These are phyloP conservation scores for Tolypocladium endophyticum DNA, from an alignment of 2,329 filamentous ascomycete genomes.

Conservation along the genomic window DNA sequence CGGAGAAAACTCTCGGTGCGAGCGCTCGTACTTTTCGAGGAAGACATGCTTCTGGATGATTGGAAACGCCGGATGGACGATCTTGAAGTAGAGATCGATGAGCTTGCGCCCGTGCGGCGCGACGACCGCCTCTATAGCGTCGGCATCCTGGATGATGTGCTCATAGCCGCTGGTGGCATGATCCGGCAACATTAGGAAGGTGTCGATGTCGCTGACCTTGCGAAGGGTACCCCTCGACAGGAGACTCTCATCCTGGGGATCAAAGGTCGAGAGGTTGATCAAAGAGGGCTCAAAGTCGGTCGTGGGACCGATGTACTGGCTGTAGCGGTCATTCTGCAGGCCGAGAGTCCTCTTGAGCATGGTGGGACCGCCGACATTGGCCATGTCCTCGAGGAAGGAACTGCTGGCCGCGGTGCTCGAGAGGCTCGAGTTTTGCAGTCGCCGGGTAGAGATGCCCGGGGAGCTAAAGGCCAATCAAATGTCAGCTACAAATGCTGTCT, in stretches of 20 bases:
- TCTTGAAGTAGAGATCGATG: conserved; percentile 71
- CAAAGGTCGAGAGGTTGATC: conserved; percentile 70
- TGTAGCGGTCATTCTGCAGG: conserved; percentile 67
- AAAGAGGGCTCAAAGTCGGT: conserved; percentile 78
- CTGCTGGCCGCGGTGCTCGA: conserved; percentile 52
- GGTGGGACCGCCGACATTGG: conserved; percentile 56
- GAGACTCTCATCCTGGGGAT: conserved; percentile 71
- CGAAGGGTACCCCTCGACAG: conserved; percentile 58
- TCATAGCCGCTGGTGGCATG: conserved; percentile 60
- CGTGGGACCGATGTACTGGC: conserved; percentile 73
- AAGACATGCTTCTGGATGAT: conserved; percentile 76
- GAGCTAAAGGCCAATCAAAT: conserved; percentile 32
- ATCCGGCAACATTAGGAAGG: conserved; percentile 72
- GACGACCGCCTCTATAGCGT: conserved; percentile 66
- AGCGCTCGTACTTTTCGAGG: conserved; percentile 64
- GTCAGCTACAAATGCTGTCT: background rate
- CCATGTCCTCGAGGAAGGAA: conserved; percentile 59
- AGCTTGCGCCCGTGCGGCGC: conserved; percentile 66
- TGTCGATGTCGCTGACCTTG: conserved; percentile 67
- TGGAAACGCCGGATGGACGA: conserved; percentile 72
- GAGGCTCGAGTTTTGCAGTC: conserved; percentile 45
- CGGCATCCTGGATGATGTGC: conserved; percentile 56
- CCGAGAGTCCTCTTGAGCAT: conserved; percentile 61
- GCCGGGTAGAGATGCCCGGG: conserved; percentile 39
- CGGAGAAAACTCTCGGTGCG: conserved; percentile 64